phyloP scores from a whole-genome alignment of 768 basidiomycete species.

The Galerina marginata region DNA sequence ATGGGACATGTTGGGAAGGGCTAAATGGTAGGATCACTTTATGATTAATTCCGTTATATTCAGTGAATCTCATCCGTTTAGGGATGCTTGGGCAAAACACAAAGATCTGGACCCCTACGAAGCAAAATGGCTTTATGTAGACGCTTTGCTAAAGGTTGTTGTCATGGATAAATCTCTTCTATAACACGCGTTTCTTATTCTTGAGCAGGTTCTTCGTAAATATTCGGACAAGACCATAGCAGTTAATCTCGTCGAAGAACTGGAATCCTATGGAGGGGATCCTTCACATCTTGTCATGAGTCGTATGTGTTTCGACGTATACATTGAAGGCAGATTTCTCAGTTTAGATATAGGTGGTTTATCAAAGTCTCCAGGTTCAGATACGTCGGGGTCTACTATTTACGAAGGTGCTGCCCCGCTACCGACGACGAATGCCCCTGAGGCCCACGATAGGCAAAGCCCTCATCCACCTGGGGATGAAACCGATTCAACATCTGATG shows the following conservation, averaged over 20 bases:
- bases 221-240: constrained; percentile 86
- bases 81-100: constrained; percentile 97
- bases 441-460: constrained; percentile 8
- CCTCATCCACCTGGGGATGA: constrained; percentile 34
- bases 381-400: constrained; percentile 68
- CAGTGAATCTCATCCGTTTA: constrained; percentile 29
- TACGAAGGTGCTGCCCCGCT: constrained; percentile 46
- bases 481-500: constrained; percentile 45
- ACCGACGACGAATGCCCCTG: constrained; percentile 9
- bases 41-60: neutral
- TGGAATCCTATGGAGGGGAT: constrained; percentile 78
- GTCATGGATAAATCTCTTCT: constrained; percentile 8
- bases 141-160: constrained; percentile 78
- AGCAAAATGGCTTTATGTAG: constrained; percentile 90
- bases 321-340: neutral
- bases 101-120: constrained; percentile 78
- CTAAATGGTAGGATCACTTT: constrained; percentile 70
- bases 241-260: constrained; percentile 73
- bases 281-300: constrained; percentile 68
- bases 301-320: constrained; percentile 45
- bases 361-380: constrained; percentile 58
- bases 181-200: neutral
- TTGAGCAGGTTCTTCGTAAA: constrained; percentile 73
- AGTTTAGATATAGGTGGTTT: constrained; percentile 40
- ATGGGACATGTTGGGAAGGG: constrained; percentile 89